phyloP scores from a whole-genome alignment of 2,329 filamentous ascomycete genomes.

The Xylariaceae sp. region DNA sequence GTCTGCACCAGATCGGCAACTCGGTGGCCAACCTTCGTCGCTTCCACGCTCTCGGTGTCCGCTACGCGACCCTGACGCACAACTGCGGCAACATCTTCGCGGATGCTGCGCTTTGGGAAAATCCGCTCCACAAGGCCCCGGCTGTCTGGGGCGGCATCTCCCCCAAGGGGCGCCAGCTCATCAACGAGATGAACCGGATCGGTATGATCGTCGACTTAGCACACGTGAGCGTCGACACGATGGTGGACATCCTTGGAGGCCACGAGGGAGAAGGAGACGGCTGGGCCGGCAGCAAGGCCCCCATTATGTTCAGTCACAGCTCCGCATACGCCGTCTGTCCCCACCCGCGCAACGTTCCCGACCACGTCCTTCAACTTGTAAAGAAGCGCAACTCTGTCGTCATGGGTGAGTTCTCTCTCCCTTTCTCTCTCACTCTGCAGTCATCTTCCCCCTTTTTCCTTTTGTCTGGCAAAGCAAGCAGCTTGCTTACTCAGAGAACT shows the following conservation, averaged over 20 bases:
- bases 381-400: constrained; percentile 68
- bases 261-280: constrained; percentile 34
- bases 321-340: constrained; percentile 75
- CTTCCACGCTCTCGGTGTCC: constrained; percentile 72
- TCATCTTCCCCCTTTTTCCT: neutral
- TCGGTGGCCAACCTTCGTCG: constrained; percentile 67
- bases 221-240: constrained; percentile 72
- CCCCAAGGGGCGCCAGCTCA: constrained; percentile 57
- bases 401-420: constrained; percentile 48
- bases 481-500: neutral
- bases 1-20: constrained; percentile 91
- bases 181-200: constrained; percentile 88
- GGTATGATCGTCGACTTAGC: constrained; percentile 91
- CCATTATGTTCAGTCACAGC: constrained; percentile 85
- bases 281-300: constrained; percentile 70
- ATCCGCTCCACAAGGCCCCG: constrained; percentile 44
- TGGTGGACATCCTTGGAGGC: constrained; percentile 72
- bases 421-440: neutral
- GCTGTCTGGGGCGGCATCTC: constrained; percentile 70
- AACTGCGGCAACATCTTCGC: constrained; percentile 90
- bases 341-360: constrained; percentile 85
- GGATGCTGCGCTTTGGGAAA: constrained; percentile 67
- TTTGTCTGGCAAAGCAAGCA: neutral
- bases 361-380: constrained; percentile 73
- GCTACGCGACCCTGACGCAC: constrained; percentile 85